Conservation (phyloP, 169 alveolate genomes). For the Babesia gibsoni region DNA sequence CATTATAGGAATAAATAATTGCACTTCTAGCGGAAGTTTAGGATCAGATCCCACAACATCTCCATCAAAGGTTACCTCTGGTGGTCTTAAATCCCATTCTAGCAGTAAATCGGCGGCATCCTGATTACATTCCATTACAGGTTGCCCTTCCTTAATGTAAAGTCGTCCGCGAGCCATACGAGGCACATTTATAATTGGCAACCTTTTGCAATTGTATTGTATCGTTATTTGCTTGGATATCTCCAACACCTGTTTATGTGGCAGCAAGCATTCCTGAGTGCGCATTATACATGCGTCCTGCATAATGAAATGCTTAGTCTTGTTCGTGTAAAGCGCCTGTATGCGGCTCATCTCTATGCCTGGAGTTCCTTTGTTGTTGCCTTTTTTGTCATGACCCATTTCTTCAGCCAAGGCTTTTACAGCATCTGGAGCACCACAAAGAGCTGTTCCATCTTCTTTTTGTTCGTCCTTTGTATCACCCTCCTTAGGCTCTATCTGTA, state of each 20-base stretch:
- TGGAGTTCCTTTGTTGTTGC: neutral
- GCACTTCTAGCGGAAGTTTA: constrained; percentile 24
- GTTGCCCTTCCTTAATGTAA: constrained; percentile 65
- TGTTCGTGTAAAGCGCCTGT: constrained; percentile 67
- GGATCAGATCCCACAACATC: constrained; percentile 58
- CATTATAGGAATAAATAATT: constrained; percentile 27
- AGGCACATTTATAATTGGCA: constrained; percentile 75
- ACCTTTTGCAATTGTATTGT: constrained; percentile 50
- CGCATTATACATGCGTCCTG: constrained; percentile 60
- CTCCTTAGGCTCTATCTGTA: constrained; percentile 7
- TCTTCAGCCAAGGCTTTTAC: constrained; percentile 5
- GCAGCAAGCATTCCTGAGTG: constrained; percentile 59
- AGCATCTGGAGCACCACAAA: neutral
- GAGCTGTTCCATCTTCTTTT: neutral
- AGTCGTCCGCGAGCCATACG: constrained; percentile 69
- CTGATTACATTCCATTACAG: constrained; percentile 72
- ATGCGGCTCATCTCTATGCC: constrained; percentile 62
- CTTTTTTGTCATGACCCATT: neutral
- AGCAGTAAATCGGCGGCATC: constrained; percentile 67
- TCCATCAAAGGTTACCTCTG: constrained; percentile 70
- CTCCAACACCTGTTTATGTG: constrained; percentile 52
- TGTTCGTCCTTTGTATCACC: neutral
- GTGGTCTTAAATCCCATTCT: constrained; percentile 71
- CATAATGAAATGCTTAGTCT: constrained; percentile 59
- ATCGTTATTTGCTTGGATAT: constrained; percentile 63